Base-by-base conservation (phyloP, 306 rosid species). In the Vicia sativa region DNA sequence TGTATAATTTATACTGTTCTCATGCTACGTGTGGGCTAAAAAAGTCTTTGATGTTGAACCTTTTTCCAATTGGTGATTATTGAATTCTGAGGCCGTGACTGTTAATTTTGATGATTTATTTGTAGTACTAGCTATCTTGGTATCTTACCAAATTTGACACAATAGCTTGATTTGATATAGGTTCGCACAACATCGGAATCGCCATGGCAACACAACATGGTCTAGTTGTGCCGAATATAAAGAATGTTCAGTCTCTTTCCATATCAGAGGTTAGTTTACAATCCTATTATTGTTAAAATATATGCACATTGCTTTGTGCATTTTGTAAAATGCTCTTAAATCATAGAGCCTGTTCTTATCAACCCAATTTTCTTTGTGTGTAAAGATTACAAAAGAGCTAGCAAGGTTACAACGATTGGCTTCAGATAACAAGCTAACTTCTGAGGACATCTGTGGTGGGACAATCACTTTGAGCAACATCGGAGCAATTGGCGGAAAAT, bases 401-500 rank as follows among this genome's bases (percentile, higher is more conserved):
- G 86, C 95, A 37, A 85, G 97, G 70, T 82, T 93, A 74, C 99
- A 85, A 78, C 79, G 62, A 76, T 53, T 88, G 56, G 96, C 99
- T 42, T 77, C 70, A 44, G 87, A 81, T 54, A 93, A 93, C 90
- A 90, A 90, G 85, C 86, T 93, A 50, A 79, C 68, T 71, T 91
- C 89, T 19, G 91, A 26, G 76, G 96, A 93, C 68, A 81, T 90
- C 81, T 70, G 76, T 37, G 96, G 86, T 6, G 97, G 99, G 37
- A 88, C 99, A 52, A 88, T 82, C 54, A 93, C 99, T 58, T 74
- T 93, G 72, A 93, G 97, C 81, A 93, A 88, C 61, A 79, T 93
- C 38, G 97, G 99, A 67, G 88, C 97, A 60, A 93, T 93, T 67
- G 99, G 99, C 72, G 99, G 97, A 23, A 88, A 88, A 74, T 90